Conservation (phyloP, 768 basidiomycete genomes). For the Filobasidium floriforme region DNA sequence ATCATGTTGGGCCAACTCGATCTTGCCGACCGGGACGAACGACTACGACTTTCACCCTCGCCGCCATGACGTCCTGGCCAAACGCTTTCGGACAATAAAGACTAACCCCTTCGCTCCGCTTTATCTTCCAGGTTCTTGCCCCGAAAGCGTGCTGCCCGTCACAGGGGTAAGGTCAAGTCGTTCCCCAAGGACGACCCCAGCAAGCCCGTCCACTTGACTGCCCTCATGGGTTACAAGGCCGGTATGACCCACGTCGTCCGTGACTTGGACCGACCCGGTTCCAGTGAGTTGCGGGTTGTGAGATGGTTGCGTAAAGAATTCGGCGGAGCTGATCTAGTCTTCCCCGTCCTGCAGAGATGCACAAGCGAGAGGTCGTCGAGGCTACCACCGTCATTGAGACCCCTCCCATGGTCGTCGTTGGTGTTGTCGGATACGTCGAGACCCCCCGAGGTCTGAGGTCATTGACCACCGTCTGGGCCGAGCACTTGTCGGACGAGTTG, state of each 20-base stretch:
- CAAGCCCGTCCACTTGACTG: constrained; percentile 97
- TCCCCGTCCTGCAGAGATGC: constrained; percentile 67
- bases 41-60: background rate
- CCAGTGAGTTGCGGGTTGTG: constrained; percentile 60
- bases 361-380: constrained; percentile 99
- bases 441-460: constrained; percentile 98
- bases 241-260: constrained; percentile 99
- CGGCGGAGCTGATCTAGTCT: background rate
- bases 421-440: constrained; percentile 99
- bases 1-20: too few species aligned
- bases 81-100: background rate
- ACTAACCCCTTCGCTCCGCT: background rate
- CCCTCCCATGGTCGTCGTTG: constrained; percentile 90
- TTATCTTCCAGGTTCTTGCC: constrained; percentile 60
- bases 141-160: constrained; percentile 90
- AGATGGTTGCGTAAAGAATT: background rate
- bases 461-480: constrained; percentile 94
- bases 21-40: background rate
- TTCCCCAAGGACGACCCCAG: constrained; percentile 99
- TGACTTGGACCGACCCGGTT: constrained; percentile 97
- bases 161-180: constrained; percentile 98
- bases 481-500: constrained; percentile 92
- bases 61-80: too few species aligned
- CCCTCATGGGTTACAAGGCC: constrained; percentile 98
- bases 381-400: constrained; percentile 93